Evolutionary conservation across 1,284 basidiomycete genomes (phyloP).

Genomic region (Sanghuangporus baumii): DNA sequence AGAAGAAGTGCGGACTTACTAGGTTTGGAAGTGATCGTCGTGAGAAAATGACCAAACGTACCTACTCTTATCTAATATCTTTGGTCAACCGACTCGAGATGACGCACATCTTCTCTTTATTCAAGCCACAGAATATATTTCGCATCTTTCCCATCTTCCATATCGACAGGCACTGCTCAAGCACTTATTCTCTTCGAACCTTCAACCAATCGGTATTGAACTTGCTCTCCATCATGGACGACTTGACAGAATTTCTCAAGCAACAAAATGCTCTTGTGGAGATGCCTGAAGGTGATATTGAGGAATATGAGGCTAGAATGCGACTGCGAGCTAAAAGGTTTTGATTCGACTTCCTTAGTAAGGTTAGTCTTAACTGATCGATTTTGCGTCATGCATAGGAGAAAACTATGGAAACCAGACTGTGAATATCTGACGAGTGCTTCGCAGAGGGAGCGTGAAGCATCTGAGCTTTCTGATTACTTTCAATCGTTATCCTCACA

Average conservation of each 20-base stretch:
- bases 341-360: no score
- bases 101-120: neutral
- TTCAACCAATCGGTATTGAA: neutral
- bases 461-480: neutral
- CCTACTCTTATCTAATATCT: neutral
- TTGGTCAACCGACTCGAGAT: neutral
- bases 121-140: neutral
- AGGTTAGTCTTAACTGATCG: neutral
- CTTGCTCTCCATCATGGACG: neutral
- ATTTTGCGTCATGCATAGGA: neutral
- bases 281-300: constrained; percentile 15
- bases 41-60: neutral
- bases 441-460: neutral
- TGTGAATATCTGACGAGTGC: neutral
- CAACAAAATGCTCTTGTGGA: constrained; percentile 7
- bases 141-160: neutral
- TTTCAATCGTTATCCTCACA: neutral
- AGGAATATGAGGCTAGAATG: constrained; percentile 9
- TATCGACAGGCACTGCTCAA: neutral
- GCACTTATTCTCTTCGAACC: neutral
- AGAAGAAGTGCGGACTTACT: neutral
- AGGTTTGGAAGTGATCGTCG: neutral
- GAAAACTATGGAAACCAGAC: constrained; percentile 4
- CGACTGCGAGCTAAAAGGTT: neutral
- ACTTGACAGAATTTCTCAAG: constrained; percentile 1